Evolutionary conservation across 768 basidiomycete species (phyloP).

Genomic region (Rhizopogon salebrosus): DNA sequence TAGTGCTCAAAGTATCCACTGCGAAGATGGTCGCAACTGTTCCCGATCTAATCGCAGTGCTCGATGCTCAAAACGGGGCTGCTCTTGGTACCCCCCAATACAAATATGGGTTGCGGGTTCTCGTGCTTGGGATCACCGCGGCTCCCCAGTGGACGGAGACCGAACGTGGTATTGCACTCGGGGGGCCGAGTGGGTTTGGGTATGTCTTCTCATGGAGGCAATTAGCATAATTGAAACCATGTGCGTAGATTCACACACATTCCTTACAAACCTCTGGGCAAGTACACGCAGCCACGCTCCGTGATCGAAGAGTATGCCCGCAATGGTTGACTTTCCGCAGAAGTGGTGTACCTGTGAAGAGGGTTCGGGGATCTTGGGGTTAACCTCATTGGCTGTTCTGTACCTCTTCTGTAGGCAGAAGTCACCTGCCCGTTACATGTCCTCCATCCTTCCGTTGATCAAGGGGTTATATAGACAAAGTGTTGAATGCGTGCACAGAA

Average conservation of each 20-base stretch:
- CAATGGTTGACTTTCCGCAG: background rate
- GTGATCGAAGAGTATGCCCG: slow-evolving; percentile 40
- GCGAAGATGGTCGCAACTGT: slow-evolving; percentile 47
- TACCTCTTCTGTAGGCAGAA: background rate
- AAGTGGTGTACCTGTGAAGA: background rate
- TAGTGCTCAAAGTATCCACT: slow-evolving; percentile 2
- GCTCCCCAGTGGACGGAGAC: slow-evolving; percentile 54
- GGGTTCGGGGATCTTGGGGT: slow-evolving; percentile 5
- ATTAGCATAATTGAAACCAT: slow-evolving; percentile 5
- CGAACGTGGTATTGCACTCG: slow-evolving; percentile 41
- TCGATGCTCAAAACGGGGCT: slow-evolving; percentile 57
- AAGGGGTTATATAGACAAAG: background rate
- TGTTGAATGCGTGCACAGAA: background rate
- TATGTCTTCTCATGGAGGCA: slow-evolving; percentile 16
- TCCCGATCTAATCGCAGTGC: slow-evolving; percentile 59
- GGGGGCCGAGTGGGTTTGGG: slow-evolving; percentile 53
- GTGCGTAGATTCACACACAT: slow-evolving; percentile 25
- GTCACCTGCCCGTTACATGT: background rate
- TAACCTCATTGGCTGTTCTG: background rate
- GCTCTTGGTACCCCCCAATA: slow-evolving; percentile 63
- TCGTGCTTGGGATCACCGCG: slow-evolving; percentile 42
- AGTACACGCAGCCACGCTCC: slow-evolving; percentile 37
- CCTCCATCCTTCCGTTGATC: background rate
- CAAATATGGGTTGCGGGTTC: slow-evolving; percentile 53
- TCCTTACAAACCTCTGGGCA: slow-evolving; percentile 32